A percentile compares a stretch with the other conserved stretches of the same genome.
These are phyloP conservation scores for Skeletonema menzelii DNA, from an alignment of 108 stramenopile species.

Conservation along the genomic window DNA sequence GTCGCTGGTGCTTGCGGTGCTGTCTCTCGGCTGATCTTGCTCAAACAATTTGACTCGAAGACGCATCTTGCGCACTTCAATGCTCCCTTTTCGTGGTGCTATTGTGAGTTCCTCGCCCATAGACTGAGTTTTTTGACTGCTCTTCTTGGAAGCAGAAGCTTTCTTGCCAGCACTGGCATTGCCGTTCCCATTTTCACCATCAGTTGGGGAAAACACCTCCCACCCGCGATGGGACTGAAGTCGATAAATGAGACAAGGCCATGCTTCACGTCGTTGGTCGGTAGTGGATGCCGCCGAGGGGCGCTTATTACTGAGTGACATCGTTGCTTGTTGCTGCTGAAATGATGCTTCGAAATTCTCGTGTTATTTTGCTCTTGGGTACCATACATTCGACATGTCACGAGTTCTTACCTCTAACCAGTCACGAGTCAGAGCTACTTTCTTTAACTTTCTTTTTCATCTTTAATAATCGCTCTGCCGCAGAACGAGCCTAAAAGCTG, in stretches of 20 bases:
- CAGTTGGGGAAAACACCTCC: conserved; percentile 33
- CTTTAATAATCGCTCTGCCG: no score
- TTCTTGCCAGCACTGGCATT: background rate
- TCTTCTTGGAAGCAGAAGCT: conserved; percentile 1
- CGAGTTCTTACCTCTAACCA: no score
- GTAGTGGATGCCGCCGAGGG: background rate
- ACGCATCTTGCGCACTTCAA: conserved; percentile 44
- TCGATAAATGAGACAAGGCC: conserved; percentile 41
- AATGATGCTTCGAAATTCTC: no score
- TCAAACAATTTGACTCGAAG: conserved; percentile 35
- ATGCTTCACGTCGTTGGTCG: conserved; percentile 16
- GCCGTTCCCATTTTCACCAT: conserved; percentile 4
- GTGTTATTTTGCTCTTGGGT: no score
- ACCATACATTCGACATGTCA: no score
- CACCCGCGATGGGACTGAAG: conserved; percentile 36
- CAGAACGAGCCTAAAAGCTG: no score
- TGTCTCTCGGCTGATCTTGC: conserved; percentile 13
- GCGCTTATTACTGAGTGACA: background rate
- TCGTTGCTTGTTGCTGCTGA: background rate
- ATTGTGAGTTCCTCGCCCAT: conserved; percentile 31
- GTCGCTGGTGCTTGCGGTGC: background rate
- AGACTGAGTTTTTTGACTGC: background rate
- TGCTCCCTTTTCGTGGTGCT: conserved; percentile 36
- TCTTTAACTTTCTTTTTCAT: no score
- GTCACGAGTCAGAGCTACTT: no score